Base-by-base conservation (phyloP, 1,284 basidiomycete species). In the Malassezia equina region DNA sequence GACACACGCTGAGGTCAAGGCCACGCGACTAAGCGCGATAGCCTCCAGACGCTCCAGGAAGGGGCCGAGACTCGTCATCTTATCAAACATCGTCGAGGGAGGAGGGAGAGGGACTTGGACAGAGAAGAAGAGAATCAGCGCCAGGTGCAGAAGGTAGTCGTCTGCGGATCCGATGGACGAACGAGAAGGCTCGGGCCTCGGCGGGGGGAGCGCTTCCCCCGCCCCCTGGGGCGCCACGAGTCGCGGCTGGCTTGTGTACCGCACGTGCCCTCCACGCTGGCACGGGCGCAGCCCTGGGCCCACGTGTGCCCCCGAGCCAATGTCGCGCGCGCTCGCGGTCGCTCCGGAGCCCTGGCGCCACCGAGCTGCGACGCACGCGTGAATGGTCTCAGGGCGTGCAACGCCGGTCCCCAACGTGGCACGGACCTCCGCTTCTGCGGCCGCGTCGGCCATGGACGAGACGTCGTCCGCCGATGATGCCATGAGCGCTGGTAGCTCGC, bases 21-120 rank as follows among this genome's bases (percentile, higher is more conserved):
- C 58, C 29, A 56, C 19, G 40, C 59, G 59, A 36, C 64, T 55
- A 2, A 64, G 44, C 17, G 53, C 40, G 15, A 52, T 36, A 7
- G 23, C 31, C 33, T 49, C 39, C 13, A 50, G 17, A 11, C 40
- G 52, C 19, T 47, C 36, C 28, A 42, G 21, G 39, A 48, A n/a
- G 12, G 46, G 28, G 25, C 27, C 29, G 36, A 39, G 34, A 19
- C 31, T 43, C 19, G 49, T 23, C n/a, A 51, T 13, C 24, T 33
- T 43, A 7, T 42, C 49, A 27, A 51, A 21, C 49, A 51, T 51
- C 21, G 21, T 31, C 17, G 15, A 32, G 27, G 25, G 44, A 28
- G 40, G 34, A 39, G 19, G 32, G 36, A 39, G 15, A 19, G 36
- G 19, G 36, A 17, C 34, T 36, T 39, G 17, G 19, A 7, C 36